Evolutionary conservation across 169 alveolate genomes (phyloP).

Genomic region (Ichthyophthirius multifiliis): DNA sequence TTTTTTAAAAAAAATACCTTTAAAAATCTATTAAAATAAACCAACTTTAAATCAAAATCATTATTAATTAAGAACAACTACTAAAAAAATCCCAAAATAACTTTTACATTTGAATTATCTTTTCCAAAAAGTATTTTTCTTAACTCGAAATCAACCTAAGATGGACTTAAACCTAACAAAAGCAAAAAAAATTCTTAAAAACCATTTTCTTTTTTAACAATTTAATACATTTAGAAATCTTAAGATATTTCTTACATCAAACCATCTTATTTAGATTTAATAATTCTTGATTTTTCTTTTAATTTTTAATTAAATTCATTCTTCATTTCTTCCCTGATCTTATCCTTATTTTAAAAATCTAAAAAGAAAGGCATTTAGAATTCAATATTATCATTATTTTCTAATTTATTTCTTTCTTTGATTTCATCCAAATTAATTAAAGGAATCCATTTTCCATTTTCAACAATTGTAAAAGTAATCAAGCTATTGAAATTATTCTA

Average conservation of each 20-base stretch:
- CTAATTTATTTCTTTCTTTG: conserved; percentile 21
- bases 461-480: not conserved
- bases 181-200: not conserved
- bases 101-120: not conserved
- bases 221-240: not conserved
- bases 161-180: not conserved
- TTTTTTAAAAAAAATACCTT: not conserved
- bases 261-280: not conserved
- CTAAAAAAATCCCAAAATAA: not conserved
- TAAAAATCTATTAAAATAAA: not conserved
- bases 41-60: not conserved
- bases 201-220: not conserved
- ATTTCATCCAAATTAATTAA: conserved; percentile 10
- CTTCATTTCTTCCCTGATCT: not conserved
- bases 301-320: not conserved
- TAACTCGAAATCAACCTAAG: conserved; percentile 2
- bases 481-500: too few relatives aligned
- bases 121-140: conserved; percentile 14
- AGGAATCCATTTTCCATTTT: conserved; percentile 16
- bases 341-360: conserved; percentile 14
- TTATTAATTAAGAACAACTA: not conserved
- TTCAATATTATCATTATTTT: not conserved
- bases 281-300: not conserved
- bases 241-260: not conserved
- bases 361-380: conserved; percentile 16